Conservation (phyloP, 192 early-diverging fungal species). For the Paraglomus brasilianum region DNA sequence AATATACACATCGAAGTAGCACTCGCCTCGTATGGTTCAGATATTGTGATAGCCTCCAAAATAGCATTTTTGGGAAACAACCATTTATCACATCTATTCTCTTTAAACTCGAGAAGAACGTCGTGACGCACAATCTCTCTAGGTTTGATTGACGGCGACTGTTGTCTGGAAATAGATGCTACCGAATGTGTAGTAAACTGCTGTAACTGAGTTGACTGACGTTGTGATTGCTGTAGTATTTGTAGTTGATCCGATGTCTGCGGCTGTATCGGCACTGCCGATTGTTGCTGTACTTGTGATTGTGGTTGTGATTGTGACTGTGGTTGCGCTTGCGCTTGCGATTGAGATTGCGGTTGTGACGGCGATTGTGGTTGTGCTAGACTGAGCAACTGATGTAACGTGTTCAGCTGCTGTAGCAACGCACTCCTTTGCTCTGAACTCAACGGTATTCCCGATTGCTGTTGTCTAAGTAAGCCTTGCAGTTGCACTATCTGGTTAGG, state of each 20-base stretch:
- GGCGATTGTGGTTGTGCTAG: neutral
- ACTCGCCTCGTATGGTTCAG: slow-evolving; percentile 30
- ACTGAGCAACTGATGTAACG: too few relatives aligned
- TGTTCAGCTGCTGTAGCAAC: slow-evolving; percentile 16
- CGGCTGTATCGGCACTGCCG: neutral
- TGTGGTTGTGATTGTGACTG: neutral
- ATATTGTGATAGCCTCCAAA: slow-evolving; percentile 37
- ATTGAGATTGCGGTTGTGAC: neutral
- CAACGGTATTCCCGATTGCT: neutral
- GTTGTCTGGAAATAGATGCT: neutral
- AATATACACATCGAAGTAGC: neutral
- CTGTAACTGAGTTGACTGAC: neutral
- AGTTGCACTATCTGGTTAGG: slow-evolving; percentile 25
- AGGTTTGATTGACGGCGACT: neutral
- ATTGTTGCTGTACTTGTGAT: neutral
- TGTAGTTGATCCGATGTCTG: neutral
- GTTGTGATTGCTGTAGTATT: slow-evolving; percentile 3
- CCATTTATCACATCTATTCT: slow-evolving; percentile 47
- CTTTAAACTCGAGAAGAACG: slow-evolving; percentile 59
- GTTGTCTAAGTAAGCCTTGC: slow-evolving; percentile 19
- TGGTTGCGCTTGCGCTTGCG: neutral
- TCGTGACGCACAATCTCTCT: slow-evolving; percentile 34
- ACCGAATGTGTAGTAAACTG: neutral
- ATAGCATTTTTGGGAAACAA: slow-evolving; percentile 57
- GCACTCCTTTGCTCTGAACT: slow-evolving; percentile 24